Evolutionary conservation across 805 yeast genomes (phyloP).

Genomic region (Barnettozyma pratensis): DNA sequence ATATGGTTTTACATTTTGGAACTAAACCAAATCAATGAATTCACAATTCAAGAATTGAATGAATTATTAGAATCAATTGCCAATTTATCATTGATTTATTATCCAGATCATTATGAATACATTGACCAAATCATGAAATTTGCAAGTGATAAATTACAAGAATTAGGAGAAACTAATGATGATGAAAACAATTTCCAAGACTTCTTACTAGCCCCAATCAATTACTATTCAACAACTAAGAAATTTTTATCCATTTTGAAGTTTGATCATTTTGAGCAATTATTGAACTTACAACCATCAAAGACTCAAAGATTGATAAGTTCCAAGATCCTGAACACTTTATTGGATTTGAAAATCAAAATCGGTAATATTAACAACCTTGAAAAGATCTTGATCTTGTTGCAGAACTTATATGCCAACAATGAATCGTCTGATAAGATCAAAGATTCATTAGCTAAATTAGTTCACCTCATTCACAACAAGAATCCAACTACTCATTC

Average conservation of each 20-base stretch:
- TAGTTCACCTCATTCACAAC: conserved; percentile 58
- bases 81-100: conserved; percentile 58
- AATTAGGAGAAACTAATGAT: conserved; percentile 26
- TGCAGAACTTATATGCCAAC: conserved; percentile 27
- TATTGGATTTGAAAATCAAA: conserved; percentile 37
- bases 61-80: conserved; percentile 61
- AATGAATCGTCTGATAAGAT: conserved; percentile 33
- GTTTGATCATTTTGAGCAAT: conserved; percentile 45
- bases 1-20: conserved; percentile 63
- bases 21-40: conserved; percentile 49
- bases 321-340: conserved; percentile 52
- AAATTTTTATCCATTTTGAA: conserved; percentile 31
- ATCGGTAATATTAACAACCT: conserved; percentile 44
- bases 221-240: conserved; percentile 24
- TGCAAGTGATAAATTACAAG: conserved; percentile 37
- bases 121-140: conserved; percentile 57
- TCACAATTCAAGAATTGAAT: conserved; percentile 63
- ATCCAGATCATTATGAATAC: conserved; percentile 55
- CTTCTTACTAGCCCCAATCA: conserved; percentile 45
- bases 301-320: conserved; percentile 54
- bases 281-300: conserved; percentile 48
- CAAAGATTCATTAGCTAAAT: conserved; percentile 63
- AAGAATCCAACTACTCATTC: conserved; percentile 41
- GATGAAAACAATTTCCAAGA: conserved; percentile 31
- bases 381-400: conserved; percentile 51